Conservation (phyloP, 2,329 filamentous ascomycete genomes). For the Venturiaceae sp. region DNA sequence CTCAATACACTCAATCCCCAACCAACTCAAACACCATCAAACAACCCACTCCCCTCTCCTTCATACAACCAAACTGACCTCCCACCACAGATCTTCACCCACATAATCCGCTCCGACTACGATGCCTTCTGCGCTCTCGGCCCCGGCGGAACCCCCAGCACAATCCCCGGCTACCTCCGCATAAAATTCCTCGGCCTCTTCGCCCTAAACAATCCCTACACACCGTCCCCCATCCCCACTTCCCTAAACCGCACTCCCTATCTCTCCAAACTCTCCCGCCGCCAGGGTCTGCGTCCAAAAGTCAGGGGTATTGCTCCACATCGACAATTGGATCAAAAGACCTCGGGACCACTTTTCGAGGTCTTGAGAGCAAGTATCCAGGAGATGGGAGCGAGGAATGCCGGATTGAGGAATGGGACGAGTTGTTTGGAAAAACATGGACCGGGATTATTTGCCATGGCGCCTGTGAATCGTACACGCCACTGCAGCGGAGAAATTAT, state of each 20-base stretch:
- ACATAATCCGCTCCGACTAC: slow-evolving; percentile 59
- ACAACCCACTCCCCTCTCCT: background rate
- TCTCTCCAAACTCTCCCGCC: slow-evolving; percentile 43
- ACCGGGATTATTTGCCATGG: slow-evolving; percentile 60
- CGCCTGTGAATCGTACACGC: slow-evolving; percentile 53
- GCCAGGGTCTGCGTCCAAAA: slow-evolving; percentile 52
- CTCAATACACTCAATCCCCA: background rate
- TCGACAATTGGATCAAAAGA: slow-evolving; percentile 62
- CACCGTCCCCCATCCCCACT: slow-evolving; percentile 48
- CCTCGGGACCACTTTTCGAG: slow-evolving; percentile 43
- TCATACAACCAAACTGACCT: background rate
- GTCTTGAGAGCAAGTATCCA: slow-evolving; percentile 45
- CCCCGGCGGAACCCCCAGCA: slow-evolving; percentile 70
- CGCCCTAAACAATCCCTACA: slow-evolving; percentile 60
- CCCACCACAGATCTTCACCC: slow-evolving; percentile 8
- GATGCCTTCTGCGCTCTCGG: slow-evolving; percentile 66
- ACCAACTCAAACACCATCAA: background rate
- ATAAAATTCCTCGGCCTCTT: slow-evolving; percentile 66
- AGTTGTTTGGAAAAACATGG: slow-evolving; percentile 79
- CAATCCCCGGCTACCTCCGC: slow-evolving; percentile 60
- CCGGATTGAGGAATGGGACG: slow-evolving; percentile 39
- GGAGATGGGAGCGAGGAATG: slow-evolving; percentile 19
- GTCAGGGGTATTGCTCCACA: slow-evolving; percentile 75
- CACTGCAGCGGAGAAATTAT: slow-evolving; percentile 68
- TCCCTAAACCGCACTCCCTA: slow-evolving; percentile 36